These are phyloP conservation scores for Ogataea ganodermae DNA, from an alignment of 805 yeast species.

Conservation along the genomic window DNA sequence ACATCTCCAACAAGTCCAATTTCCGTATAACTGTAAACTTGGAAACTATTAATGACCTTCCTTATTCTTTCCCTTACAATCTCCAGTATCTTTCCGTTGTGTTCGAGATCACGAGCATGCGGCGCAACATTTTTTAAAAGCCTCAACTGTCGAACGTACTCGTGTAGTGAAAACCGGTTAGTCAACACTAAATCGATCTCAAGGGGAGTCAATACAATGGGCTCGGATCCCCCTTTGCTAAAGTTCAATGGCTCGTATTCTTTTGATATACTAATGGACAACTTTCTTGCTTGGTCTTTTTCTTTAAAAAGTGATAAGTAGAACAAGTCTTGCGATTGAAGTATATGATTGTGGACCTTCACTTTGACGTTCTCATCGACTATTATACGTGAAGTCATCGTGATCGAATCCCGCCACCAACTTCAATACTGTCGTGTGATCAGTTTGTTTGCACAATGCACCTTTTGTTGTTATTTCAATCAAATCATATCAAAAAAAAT, in stretches of 20 bases:
- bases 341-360: slow-evolving; percentile 10
- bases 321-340: slow-evolving; percentile 11
- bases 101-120: slow-evolving; percentile 6
- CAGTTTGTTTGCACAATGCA: neutral
- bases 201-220: slow-evolving; percentile 13
- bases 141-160: slow-evolving; percentile 12
- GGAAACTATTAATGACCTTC: neutral
- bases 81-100: slow-evolving; percentile 3
- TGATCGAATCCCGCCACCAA: neutral
- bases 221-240: neutral
- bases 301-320: slow-evolving; percentile 13
- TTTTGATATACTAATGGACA: neutral
- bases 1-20: slow-evolving; percentile 8
- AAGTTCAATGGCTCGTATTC: slow-evolving; percentile 8
- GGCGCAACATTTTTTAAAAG: slow-evolving; percentile 9
- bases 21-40: slow-evolving; percentile 6
- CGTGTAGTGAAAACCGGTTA: slow-evolving; percentile 10
- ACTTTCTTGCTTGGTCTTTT: slow-evolving; percentile 6
- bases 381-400: slow-evolving; percentile 14
- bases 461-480: neutral
- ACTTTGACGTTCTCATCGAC: slow-evolving; percentile 10
- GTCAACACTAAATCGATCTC: slow-evolving; percentile 16
- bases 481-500: neutral
- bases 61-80: slow-evolving; percentile 3
- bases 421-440: neutral